Conservation (phyloP, 2,329 filamentous ascomycete genomes). For the Pleoardoris graminearum region DNA sequence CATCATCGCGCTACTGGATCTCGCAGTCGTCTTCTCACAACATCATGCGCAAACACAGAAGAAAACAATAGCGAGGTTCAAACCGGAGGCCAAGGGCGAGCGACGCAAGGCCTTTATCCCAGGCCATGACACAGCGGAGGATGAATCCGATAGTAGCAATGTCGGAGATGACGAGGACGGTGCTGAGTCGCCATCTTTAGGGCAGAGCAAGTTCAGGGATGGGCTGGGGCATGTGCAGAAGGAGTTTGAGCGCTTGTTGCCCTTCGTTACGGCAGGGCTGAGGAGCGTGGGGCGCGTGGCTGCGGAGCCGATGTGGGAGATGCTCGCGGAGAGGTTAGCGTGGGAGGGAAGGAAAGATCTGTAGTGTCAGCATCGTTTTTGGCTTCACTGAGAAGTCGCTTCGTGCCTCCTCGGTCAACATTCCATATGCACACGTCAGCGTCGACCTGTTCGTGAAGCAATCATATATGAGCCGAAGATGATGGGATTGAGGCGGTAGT, state of each 20-base stretch:
- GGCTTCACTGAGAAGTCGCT: no score
- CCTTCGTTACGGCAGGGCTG: constrained; percentile 73
- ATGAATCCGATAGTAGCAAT: constrained; percentile 32
- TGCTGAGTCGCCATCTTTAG: not conserved
- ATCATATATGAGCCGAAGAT: no score
- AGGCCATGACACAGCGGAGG: constrained; percentile 10
- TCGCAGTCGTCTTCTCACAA: constrained; percentile 71
- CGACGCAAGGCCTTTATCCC: constrained; percentile 24
- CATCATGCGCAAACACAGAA: constrained; percentile 45
- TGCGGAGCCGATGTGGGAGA: constrained; percentile 74
- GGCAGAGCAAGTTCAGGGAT: constrained; percentile 24
- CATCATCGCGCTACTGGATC: constrained; percentile 75
- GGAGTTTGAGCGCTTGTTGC: constrained; percentile 67
- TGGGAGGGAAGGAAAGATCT: constrained; percentile 38
- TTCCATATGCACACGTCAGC: no score
- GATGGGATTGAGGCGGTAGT: no score
- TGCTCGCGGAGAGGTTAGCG: constrained; percentile 78
- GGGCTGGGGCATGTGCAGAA: constrained; percentile 60
- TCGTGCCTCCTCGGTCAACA: no score
- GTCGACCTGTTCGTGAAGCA: no score
- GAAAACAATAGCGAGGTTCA: constrained; percentile 13
- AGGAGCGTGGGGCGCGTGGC: constrained; percentile 75
- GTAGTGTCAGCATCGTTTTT: no score
- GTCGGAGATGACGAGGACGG: constrained; percentile 9
- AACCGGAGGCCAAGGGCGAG: constrained; percentile 36